Evolutionary conservation across 257 asterid genomes (phyloP).

Genomic region (Mitragyna speciosa): DNA sequence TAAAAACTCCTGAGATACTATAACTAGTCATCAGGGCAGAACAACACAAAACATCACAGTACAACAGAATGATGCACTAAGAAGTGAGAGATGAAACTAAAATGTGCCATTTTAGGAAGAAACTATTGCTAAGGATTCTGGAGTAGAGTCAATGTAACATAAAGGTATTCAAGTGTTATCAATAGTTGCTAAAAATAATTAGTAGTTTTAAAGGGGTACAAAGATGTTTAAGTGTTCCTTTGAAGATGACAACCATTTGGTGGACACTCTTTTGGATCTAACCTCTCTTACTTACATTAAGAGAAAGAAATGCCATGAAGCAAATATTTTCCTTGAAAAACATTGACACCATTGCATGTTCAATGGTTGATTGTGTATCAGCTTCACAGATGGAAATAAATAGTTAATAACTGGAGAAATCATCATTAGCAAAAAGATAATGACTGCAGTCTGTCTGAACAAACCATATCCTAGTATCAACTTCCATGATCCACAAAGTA

Average conservation of each 20-base stretch:
- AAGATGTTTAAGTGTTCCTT: too few relatives aligned
- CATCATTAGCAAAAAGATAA: not conserved
- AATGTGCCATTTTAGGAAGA: not conserved
- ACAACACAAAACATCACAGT: not conserved
- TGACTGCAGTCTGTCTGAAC: not conserved
- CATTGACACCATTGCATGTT: too few relatives aligned
- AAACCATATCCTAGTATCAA: not conserved
- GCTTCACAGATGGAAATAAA: not conserved
- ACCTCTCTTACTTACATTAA: too few relatives aligned
- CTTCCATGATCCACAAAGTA: not conserved
- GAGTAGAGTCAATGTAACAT: too few relatives aligned
- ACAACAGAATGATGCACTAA: not conserved
- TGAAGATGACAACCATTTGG: too few relatives aligned
- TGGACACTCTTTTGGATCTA: not conserved
- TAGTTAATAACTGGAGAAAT: not conserved
- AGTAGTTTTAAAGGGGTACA: too few relatives aligned
- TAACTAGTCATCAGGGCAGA: not conserved
- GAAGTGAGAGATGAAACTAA: not conserved
- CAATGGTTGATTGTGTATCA: too few relatives aligned
- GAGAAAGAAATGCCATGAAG: too few relatives aligned
- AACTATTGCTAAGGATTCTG: not conserved
- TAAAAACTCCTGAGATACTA: not conserved
- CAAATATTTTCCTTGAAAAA: too few relatives aligned
- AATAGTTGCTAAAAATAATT: not conserved
- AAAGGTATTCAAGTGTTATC: too few relatives aligned